Evolutionary conservation across 768 basidiomycete species (phyloP).

Genomic region (Mrakia gelida): DNA sequence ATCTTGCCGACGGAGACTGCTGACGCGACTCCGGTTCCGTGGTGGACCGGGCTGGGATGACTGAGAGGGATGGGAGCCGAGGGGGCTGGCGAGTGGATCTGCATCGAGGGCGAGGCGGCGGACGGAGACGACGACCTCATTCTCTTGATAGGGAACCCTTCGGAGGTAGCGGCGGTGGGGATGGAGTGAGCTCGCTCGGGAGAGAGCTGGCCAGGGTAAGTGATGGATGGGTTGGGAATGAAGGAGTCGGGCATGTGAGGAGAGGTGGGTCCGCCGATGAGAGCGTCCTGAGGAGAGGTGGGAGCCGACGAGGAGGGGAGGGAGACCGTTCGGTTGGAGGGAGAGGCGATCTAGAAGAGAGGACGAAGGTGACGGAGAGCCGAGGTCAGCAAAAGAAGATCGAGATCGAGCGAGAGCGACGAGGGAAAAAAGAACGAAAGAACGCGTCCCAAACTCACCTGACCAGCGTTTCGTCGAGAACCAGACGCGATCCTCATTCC

Average conservation of each 20-base stretch:
- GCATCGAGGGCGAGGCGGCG: background rate
- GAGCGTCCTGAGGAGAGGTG: slow-evolving; percentile 8
- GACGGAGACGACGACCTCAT: slow-evolving; percentile 20
- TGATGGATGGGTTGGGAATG: background rate
- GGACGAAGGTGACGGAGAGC: background rate
- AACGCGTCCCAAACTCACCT: background rate
- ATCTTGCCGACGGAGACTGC: slow-evolving; percentile 16
- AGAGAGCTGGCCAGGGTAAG: slow-evolving; percentile 17
- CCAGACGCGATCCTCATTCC: background rate
- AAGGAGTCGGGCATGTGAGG: slow-evolving; percentile 11
- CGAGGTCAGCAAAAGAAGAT: background rate
- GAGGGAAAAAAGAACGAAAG: background rate
- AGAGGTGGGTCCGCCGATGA: background rate
- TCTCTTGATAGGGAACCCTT: slow-evolving; percentile 6
- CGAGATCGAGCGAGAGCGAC: background rate
- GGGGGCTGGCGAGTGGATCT: background rate
- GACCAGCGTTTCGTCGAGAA: background rate
- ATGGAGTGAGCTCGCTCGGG: slow-evolving; percentile 9
- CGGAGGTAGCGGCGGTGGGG: background rate
- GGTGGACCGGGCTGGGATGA: slow-evolving; percentile 18
- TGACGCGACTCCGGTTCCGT: slow-evolving; percentile 11
- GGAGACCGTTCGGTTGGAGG: background rate
- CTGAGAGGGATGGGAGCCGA: background rate
- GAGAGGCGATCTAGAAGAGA: background rate
- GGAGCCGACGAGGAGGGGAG: background rate